Conservation (phyloP, 169 alveolate species). For the Cryptosporidium xiaoi region DNA sequence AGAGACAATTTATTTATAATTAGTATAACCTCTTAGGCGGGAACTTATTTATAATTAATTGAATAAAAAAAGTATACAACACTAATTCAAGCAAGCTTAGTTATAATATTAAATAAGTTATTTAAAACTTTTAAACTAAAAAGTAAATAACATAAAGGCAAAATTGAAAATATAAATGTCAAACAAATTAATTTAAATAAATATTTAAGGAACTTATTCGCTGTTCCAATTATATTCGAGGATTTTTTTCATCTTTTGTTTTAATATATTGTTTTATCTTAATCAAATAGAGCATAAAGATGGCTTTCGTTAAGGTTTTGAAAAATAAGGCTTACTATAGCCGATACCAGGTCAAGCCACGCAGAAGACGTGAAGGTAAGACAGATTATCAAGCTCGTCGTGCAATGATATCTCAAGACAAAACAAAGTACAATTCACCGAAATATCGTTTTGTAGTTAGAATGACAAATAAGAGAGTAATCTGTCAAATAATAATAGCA, state of each 20-base stretch:
- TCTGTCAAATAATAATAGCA: constrained; percentile 96
- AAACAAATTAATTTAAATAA: too few relatives aligned
- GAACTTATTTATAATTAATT: too few relatives aligned
- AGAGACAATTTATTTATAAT: too few relatives aligned
- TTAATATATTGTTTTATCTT: neutral
- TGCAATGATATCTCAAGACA: constrained; percentile 96
- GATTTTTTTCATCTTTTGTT: neutral
- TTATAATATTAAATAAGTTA: too few relatives aligned
- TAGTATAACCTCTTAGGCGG: too few relatives aligned
- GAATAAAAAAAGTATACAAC: too few relatives aligned
- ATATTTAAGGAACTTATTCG: too few relatives aligned
- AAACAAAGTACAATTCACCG: constrained; percentile 98
- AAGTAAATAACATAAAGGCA: too few relatives aligned
- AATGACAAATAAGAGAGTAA: constrained; percentile 92
- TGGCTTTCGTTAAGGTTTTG: constrained; percentile 97
- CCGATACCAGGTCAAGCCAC: constrained; percentile 98
- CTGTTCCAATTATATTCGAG: too few relatives aligned
- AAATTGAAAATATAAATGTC: too few relatives aligned
- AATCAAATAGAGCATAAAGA: constrained; percentile 63
- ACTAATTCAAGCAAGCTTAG: too few relatives aligned
- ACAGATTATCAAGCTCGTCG: constrained; percentile 99
- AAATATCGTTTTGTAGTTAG: constrained; percentile 99
- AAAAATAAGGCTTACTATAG: constrained; percentile 98
- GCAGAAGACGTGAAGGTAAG: constrained; percentile 99
- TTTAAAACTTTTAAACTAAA: too few relatives aligned